Evolutionary conservation across 1,284 basidiomycete species (phyloP).

Genomic region (Ceratobasidium sp.): DNA sequence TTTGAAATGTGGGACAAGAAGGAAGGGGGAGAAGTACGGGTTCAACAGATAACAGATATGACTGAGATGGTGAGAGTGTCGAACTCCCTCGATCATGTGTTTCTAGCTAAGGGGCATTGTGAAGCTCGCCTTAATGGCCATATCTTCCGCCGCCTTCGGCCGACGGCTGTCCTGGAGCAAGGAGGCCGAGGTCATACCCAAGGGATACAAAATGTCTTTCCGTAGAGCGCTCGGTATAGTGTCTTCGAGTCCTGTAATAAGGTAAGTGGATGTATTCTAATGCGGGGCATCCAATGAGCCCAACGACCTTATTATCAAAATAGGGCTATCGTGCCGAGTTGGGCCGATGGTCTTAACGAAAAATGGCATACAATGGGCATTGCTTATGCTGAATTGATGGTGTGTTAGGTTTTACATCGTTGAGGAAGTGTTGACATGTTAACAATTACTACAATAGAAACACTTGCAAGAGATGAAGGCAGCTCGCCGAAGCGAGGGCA

Average conservation of each 20-base stretch:
- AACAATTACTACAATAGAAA: not conserved
- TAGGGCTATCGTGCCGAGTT: constrained; percentile 8
- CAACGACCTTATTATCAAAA: not conserved
- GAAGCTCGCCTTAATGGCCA: constrained; percentile 10
- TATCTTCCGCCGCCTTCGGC: constrained; percentile 29
- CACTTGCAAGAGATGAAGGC: constrained; percentile 16
- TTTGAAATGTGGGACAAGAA: constrained; percentile 24
- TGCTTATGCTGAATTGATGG: constrained; percentile 7
- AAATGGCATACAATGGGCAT: not conserved
- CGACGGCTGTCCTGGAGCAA: constrained; percentile 7
- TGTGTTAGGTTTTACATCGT: not conserved
- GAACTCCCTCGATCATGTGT: too few relatives aligned
- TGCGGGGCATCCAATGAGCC: not conserved
- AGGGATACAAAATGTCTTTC: constrained; percentile 13
- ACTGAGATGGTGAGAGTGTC: constrained; percentile 20
- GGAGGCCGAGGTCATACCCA: not conserved
- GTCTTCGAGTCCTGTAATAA: not conserved
- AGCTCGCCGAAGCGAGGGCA: not conserved
- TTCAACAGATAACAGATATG: not conserved
- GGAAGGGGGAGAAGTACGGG: not conserved
- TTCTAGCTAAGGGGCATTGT: too few relatives aligned
- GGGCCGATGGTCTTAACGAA: not conserved
- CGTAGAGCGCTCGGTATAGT: not conserved
- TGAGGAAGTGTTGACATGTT: not conserved
- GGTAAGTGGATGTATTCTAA: not conserved